Base-by-base conservation (phyloP, 2,329 filamentous ascomycete species). In the Penicillium sp. region DNA sequence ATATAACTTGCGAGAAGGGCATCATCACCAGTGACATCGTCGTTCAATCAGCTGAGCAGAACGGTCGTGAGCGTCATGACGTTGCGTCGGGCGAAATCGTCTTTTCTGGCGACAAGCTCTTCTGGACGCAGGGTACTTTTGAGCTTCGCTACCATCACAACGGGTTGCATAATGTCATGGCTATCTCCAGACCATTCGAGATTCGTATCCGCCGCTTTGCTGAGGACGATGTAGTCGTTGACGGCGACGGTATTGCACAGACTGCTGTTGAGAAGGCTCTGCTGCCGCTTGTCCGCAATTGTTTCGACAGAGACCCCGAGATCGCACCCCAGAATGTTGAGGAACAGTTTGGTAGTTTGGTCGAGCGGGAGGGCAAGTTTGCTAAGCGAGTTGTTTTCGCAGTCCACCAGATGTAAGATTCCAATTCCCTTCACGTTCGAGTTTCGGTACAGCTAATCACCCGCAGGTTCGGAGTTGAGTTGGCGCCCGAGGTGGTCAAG, bases 131-230 rank as follows among this genome's bases (percentile, higher is more conserved):
- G 63, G 95, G 95, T 57, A 91, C 96, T 3, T 99, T 97, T 72
- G 95, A 99, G 73, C 96, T 99, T 81, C 88, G 95, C 43, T 97
- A 97, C 78, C 95, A 99, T 78, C 95, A 99, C 77, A 89, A 92
- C 68, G 93, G 93, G 58, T 90, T 90, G 70, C 93, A 99, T 78
- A 92, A 90, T 67, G 93, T 96, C 72, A 95, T 99, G 91, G 87
- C 92, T 19, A 91, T 98, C 62, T 97, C 93, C 5, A 86, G 92
- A 68, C 93, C 95, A 0, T 99, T 99, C 70, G 94, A 97, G 76
- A 89, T 98, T 59, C 87, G 88, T 49, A 92, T 98, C 65, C 83
- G 85, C 35, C 89, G 88, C 46, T 96, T 97, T 70, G 90, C 92
- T 65, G 90, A 92, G 55, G 89, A 93, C 11, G 81, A 85, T 59